phyloP scores from a whole-genome alignment of 495 filamentous ascomycete genomes.

The Aspergillus haitiensis region DNA sequence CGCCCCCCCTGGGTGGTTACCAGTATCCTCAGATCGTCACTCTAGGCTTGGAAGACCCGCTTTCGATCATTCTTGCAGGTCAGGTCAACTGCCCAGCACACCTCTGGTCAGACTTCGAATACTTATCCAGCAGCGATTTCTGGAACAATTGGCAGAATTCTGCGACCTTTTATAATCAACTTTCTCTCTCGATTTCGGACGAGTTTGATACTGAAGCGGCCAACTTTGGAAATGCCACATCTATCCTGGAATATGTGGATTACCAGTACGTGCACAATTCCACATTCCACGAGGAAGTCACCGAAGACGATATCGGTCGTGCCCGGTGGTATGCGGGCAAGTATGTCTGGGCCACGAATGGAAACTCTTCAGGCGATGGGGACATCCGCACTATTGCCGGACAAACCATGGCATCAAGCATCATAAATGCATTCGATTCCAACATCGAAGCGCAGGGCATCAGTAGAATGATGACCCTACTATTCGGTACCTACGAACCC shows the following conservation, averaged over 20 bases:
- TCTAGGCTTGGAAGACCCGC: slow-evolving; percentile 49
- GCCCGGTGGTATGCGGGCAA: slow-evolving; percentile 65
- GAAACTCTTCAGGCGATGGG: slow-evolving; percentile 52
- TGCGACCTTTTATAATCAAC: slow-evolving; percentile 50
- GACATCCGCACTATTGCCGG: slow-evolving; percentile 63
- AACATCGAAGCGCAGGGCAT: slow-evolving; percentile 46
- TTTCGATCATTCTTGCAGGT: slow-evolving; percentile 60
- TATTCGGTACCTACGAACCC: slow-evolving; percentile 70
- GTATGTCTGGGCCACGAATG: slow-evolving; percentile 64
- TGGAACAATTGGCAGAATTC: slow-evolving; percentile 37
- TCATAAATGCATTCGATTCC: slow-evolving; percentile 54
- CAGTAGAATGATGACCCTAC: slow-evolving; percentile 57
- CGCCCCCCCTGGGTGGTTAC: slow-evolving; percentile 67
- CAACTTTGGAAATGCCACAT: slow-evolving; percentile 56
- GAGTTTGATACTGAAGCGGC: slow-evolving; percentile 39
- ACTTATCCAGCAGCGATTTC: slow-evolving; percentile 41
- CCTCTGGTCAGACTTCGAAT: slow-evolving; percentile 36
- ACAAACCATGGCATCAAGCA: slow-evolving; percentile 63
- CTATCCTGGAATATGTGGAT: slow-evolving; percentile 73
- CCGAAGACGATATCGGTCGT: slow-evolving; percentile 49
- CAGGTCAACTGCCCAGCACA: slow-evolving; percentile 54
- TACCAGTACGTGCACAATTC: slow-evolving; percentile 72
- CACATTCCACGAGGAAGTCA: slow-evolving; percentile 57
- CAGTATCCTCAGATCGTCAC: slow-evolving; percentile 68
- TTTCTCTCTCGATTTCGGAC: slow-evolving; percentile 41